Conservation (phyloP, 768 basidiomycete genomes). For the Strobilomyces echinocephalus region DNA sequence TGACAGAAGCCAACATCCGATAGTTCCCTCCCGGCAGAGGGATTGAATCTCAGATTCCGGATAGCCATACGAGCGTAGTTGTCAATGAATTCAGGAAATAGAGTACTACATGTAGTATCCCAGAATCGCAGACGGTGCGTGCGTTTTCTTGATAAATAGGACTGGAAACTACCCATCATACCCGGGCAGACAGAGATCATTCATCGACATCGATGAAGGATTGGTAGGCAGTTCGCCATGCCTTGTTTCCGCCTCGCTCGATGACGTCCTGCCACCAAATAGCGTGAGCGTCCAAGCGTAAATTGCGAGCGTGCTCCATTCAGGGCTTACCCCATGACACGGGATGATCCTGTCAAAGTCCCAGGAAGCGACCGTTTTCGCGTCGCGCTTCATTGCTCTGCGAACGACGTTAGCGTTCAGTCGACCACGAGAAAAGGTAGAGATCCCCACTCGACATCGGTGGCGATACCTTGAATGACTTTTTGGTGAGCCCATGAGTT, state of each 20-base stretch:
- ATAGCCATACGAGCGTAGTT: background rate
- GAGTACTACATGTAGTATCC: background rate
- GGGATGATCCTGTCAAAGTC: conserved; percentile 71
- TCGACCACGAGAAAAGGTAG: background rate
- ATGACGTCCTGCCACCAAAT: conserved; percentile 47
- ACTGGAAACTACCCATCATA: background rate
- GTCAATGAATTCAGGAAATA: background rate
- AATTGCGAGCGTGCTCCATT: background rate
- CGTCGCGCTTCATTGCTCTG: conserved; percentile 58
- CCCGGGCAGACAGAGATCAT: background rate
- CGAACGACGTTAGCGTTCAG: background rate
- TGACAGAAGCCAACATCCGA: too few relatives aligned
- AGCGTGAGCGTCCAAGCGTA: conserved; percentile 1
- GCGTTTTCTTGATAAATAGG: background rate
- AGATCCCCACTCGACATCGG: conserved; percentile 27
- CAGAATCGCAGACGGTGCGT: too few relatives aligned
- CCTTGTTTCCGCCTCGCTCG: conserved; percentile 53
- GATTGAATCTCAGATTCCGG: background rate
- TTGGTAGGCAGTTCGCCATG: conserved; percentile 45
- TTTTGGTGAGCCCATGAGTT: conserved; percentile 29
- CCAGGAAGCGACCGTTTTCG: conserved; percentile 64
- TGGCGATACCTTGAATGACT: conserved; percentile 14
- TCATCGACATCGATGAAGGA: conserved; percentile 25
- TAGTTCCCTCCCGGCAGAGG: too few relatives aligned
- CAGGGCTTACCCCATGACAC: conserved; percentile 52